phyloP scores from a whole-genome alignment of 2,329 filamentous ascomycete genomes.

The Aspergillus jensenii region DNA sequence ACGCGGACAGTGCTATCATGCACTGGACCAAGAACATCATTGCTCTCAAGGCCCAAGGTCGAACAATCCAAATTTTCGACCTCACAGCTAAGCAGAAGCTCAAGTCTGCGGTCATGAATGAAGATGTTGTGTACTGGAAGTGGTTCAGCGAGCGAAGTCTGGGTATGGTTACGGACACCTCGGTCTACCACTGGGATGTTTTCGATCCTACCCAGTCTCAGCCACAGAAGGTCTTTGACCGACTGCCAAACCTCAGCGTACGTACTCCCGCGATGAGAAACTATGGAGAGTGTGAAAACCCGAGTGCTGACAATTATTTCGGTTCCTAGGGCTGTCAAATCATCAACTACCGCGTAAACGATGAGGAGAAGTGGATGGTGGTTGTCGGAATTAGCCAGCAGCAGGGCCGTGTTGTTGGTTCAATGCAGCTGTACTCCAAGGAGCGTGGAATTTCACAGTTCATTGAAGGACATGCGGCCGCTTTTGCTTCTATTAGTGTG shows the following conservation, averaged over 20 bases:
- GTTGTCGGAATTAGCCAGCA: conserved; percentile 94
- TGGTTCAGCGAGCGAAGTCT: conserved; percentile 91
- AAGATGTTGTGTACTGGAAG: conserved; percentile 99
- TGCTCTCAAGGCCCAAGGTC: conserved; percentile 88
- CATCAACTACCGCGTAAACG: conserved; percentile 97
- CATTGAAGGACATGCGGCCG: conserved; percentile 94
- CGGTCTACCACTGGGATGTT: conserved; percentile 97
- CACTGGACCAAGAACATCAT: conserved; percentile 97
- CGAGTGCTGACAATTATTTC: conserved; percentile 8
- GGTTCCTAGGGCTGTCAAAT: conserved; percentile 81
- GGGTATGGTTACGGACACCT: conserved; percentile 84
- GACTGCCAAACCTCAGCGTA: conserved; percentile 85
- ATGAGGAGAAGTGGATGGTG: conserved; percentile 97
- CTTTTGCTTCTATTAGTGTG: conserved; percentile 84
- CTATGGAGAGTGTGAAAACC: not conserved
- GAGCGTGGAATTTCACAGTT: conserved; percentile 96
- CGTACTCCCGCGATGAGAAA: conserved; percentile 33
- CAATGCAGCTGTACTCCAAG: conserved; percentile 95
- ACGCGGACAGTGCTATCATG: conserved; percentile 99
- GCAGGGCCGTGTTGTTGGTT: conserved; percentile 87
- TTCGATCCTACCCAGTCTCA: conserved; percentile 77
- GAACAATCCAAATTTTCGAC: conserved; percentile 97
- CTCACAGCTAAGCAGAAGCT: conserved; percentile 89
- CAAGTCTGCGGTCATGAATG: conserved; percentile 93
- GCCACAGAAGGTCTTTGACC: conserved; percentile 90